Evolutionary conservation across 352 stramenopile genomes (phyloP).

Genomic region (Pythium biforme): DNA sequence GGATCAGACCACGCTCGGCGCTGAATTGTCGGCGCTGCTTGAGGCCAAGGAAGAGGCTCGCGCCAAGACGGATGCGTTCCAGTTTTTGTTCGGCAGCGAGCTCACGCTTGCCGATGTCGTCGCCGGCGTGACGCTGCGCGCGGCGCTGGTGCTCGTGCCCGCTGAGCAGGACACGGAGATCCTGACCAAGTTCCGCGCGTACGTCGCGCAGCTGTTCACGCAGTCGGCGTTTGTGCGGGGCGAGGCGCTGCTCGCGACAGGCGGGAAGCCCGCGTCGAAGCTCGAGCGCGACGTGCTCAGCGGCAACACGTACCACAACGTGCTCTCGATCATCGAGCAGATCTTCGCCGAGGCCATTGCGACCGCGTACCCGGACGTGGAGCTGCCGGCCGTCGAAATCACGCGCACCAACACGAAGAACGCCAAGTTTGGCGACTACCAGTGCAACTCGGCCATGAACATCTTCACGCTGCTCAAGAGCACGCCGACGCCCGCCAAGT

Average conservation of each 20-base stretch:
- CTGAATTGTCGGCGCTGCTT: conserved; percentile 50
- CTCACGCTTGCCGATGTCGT: conserved; percentile 76
- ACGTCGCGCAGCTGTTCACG: conserved; percentile 65
- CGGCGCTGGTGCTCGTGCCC: conserved; percentile 54
- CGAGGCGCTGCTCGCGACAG: conserved; percentile 40
- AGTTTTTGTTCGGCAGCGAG: conserved; percentile 65
- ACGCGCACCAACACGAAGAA: conserved; percentile 80
- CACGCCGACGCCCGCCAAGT: conserved; percentile 61
- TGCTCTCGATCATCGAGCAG: conserved; percentile 70
- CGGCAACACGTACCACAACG: conserved; percentile 73
- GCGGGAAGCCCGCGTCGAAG: conserved; percentile 46
- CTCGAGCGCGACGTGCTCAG: conserved; percentile 46
- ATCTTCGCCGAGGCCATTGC: conserved; percentile 76
- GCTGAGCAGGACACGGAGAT: conserved; percentile 44
- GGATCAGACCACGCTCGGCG: conserved; percentile 23
- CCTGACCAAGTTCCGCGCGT: conserved; percentile 60
- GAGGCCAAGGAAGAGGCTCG: conserved; percentile 62
- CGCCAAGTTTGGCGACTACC: conserved; percentile 94
- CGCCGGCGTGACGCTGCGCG: conserved; percentile 62
- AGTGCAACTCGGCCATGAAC: conserved; percentile 98
- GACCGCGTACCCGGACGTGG: conserved; percentile 58
- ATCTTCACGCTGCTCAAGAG: conserved; percentile 96
- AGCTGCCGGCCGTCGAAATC: conserved; percentile 56
- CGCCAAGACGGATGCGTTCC: conserved; percentile 35
- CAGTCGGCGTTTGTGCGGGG: conserved; percentile 48